Conservation (phyloP, 75 land plant species). For the Sequoia sempervirens region DNA sequence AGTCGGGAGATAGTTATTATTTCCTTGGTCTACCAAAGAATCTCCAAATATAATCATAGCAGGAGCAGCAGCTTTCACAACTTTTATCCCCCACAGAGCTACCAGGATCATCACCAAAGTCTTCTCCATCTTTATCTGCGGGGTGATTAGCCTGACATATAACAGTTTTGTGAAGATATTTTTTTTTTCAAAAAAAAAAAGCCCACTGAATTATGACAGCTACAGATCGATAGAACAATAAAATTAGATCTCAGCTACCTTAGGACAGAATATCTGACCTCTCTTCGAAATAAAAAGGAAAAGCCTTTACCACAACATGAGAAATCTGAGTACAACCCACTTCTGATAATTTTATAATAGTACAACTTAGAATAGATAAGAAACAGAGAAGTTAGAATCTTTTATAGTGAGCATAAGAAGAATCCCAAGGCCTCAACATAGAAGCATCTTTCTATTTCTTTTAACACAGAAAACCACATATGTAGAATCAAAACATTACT, state of each 20-base stretch:
- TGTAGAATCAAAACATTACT: not conserved
- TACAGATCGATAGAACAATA: not conserved
- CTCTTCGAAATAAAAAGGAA: no score
- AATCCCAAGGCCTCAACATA: no score
- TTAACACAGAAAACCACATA: not conserved
- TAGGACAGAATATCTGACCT: no score
- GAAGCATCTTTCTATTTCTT: not conserved
- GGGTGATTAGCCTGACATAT: not conserved
- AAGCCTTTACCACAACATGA: no score
- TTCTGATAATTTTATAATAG: not conserved
- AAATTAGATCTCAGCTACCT: not conserved
- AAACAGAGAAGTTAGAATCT: no score
- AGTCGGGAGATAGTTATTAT: slow-evolving; percentile 38
- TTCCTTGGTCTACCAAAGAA: slow-evolving; percentile 52
- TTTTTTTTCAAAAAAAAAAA: not conserved
- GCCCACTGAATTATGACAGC: not conserved
- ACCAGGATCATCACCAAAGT: not conserved
- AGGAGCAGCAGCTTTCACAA: slow-evolving; percentile 8
- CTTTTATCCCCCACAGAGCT: not conserved
- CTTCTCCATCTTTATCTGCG: not conserved
- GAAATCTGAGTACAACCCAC: not conserved
- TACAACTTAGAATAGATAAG: no score
- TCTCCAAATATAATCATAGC: slow-evolving; percentile 54
- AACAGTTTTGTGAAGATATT: not conserved
- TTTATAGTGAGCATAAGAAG: no score